phyloP scores from a whole-genome alignment of 139 green algal genomes.

The Limnomonas spitsbergensis region DNA sequence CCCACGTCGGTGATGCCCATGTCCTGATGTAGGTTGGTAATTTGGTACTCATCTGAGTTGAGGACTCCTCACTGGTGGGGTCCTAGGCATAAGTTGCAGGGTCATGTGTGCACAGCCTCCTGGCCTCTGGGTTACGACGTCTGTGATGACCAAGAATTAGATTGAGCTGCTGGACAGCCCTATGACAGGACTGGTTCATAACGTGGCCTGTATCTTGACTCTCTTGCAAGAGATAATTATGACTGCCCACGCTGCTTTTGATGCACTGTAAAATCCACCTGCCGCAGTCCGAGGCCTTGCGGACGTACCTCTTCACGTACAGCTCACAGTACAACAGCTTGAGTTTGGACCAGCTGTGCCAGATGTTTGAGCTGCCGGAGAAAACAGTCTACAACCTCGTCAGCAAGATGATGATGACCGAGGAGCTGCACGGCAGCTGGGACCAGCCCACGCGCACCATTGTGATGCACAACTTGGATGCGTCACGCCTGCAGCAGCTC shows the following conservation, averaged over 20 bases:
- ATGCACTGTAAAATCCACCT: background rate
- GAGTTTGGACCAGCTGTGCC: slow-evolving; percentile 78
- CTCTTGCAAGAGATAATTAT: too few relatives aligned
- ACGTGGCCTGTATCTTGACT: too few relatives aligned
- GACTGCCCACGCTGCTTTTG: background rate
- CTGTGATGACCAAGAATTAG: background rate
- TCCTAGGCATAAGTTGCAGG: too few relatives aligned
- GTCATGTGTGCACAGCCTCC: too few relatives aligned
- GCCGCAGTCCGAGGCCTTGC: slow-evolving; percentile 81
- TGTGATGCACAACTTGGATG: slow-evolving; percentile 83
- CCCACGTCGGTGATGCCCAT: too few relatives aligned
- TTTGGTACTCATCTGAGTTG: too few relatives aligned
- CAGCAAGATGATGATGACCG: slow-evolving; percentile 86
- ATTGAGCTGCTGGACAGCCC: too few relatives aligned
- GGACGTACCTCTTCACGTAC: slow-evolving; percentile 92
- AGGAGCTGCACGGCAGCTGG: slow-evolving; percentile 84
- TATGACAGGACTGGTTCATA: too few relatives aligned
- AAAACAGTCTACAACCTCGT: slow-evolving; percentile 75
- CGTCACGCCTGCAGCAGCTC: slow-evolving; percentile 74
- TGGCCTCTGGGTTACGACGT: background rate
- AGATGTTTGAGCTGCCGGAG: slow-evolving; percentile 86
- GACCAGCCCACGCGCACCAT: slow-evolving; percentile 93
- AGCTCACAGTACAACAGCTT: slow-evolving; percentile 81
- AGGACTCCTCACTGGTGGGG: too few relatives aligned
- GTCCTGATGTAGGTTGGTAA: too few relatives aligned